Evolutionary conservation across 805 yeast species (phyloP).

Genomic region (Naumovozyma baii): DNA sequence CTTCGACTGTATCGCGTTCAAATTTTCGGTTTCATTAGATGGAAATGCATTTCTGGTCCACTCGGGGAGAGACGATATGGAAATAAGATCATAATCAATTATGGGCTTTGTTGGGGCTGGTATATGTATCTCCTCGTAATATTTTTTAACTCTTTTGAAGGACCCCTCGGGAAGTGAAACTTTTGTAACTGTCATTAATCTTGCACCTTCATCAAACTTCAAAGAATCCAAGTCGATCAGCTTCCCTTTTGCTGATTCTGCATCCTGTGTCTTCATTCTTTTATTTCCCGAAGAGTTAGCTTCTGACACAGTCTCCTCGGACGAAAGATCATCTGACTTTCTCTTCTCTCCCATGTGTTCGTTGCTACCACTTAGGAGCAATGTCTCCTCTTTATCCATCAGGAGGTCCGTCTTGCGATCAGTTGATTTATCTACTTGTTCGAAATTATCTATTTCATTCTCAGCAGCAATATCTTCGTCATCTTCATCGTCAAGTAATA

Average conservation of each 20-base stretch:
- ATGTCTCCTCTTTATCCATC: constrained; percentile 8
- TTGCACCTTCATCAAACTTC: constrained; percentile 64
- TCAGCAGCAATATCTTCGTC: constrained; percentile 21
- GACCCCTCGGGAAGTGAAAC: constrained; percentile 79
- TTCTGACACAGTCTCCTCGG: constrained; percentile 1
- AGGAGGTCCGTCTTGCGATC: background rate
- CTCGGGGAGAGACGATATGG: constrained; percentile 55
- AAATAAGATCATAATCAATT: constrained; percentile 37
- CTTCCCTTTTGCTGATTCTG: constrained; percentile 1
- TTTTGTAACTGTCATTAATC: constrained; percentile 53
- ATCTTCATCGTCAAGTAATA: constrained; percentile 13
- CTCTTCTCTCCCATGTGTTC: constrained; percentile 13
- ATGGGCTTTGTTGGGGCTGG: constrained; percentile 66
- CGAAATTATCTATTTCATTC: constrained; percentile 13
- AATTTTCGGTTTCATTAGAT: constrained; percentile 46
- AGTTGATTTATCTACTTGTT: constrained; percentile 4
- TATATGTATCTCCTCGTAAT: constrained; percentile 83
- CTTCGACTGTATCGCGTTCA: constrained; percentile 77
- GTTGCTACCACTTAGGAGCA: constrained; percentile 1
- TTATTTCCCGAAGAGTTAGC: constrained; percentile 13
- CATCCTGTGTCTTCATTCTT: constrained; percentile 19
- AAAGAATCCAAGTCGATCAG: constrained; percentile 55
- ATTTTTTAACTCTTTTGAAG: constrained; percentile 57
- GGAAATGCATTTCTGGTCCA: constrained; percentile 82
- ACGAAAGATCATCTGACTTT: constrained; percentile 1